These are phyloP conservation scores for Harringtonia aguacate DNA, from an alignment of 2,329 filamentous ascomycete species.

Conservation along the genomic window DNA sequence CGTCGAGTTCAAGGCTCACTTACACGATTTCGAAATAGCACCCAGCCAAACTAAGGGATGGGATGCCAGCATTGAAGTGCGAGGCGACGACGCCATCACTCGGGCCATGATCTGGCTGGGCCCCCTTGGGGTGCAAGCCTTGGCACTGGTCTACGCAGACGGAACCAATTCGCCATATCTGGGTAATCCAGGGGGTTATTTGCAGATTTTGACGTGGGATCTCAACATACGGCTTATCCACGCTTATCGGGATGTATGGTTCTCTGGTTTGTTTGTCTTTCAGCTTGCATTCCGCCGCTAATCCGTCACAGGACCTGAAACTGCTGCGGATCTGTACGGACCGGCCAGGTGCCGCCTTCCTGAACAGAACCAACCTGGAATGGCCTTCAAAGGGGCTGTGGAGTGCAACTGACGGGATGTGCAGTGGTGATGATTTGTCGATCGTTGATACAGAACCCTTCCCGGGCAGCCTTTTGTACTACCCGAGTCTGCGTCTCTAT, in stretches of 20 bases:
- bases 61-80: slow-evolving; percentile 2
- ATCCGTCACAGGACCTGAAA: background rate
- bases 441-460: slow-evolving; percentile 4
- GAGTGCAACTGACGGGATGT: slow-evolving; percentile 1
- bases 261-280: background rate
- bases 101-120: slow-evolving; percentile 2
- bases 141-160: slow-evolving; percentile 4
- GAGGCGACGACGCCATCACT: background rate
- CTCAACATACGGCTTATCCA: background rate
- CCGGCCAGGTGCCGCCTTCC: background rate
- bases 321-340: background rate
- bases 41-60: background rate
- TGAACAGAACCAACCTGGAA: background rate
- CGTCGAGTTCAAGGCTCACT: background rate
- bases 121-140: slow-evolving; percentile 1
- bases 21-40: background rate
- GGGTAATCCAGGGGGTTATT: background rate
- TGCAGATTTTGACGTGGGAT: slow-evolving; percentile 2
- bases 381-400: slow-evolving; percentile 4
- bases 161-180: slow-evolving; percentile 3
- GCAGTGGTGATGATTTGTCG: background rate
- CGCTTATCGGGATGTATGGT: background rate
- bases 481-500: slow-evolving; percentile 3
- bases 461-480: slow-evolving; percentile 3
- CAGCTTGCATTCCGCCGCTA: background rate